Evolutionary conservation across 176 grass and related monocot species (phyloP), one percentile per base, ranked within the genome.

Genomic region (Oryza meridionalis): DNA sequence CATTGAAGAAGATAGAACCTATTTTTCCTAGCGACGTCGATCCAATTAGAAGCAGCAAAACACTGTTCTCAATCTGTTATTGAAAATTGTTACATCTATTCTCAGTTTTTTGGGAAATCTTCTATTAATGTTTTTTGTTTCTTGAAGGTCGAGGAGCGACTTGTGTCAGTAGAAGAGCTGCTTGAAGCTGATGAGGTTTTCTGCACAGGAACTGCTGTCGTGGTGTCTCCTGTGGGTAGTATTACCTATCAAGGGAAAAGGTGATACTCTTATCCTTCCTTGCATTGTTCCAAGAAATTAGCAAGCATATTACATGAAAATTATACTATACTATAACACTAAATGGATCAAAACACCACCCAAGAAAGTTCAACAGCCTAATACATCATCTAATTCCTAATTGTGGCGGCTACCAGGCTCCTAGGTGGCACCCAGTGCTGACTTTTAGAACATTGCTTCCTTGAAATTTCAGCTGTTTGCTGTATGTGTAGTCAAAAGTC

Each of bases 141-240:
- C 9, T 76, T 89, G 45, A 83, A 97, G 92, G 95, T 97, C 5
- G 90, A 94, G 81, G 95, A 97, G 86, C 92, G 87, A 2, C 84
- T 92, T 70, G 82, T 97, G 55, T 84, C 88, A 6, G 88, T 97
- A 61, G 95, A 97, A 69, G 95, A 97, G 58, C 51, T 97, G 50
- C 88, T 97, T 62, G 92, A 93, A 62, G 92, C 95, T 25, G 92
- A 97, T 82, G 95, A 97, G 86, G 95, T 94, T 14, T 97, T 97
- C 81, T 97, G 95, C 76, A 93, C 95, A 1, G 92, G 95, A 81
- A 93, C 95, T 7, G 95, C 95, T 73, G 90, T 97, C 25, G 92
- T 97, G 15, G 86, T 97, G 31, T 94, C 95, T 44, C 90, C 95
- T 46, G 95, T 97, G 69, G 95, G 95, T 65, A 93, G 95, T 75